These are phyloP conservation scores for Xerocomus nothofagi DNA, from an alignment of 1,284 basidiomycete genomes.

Conservation along the genomic window DNA sequence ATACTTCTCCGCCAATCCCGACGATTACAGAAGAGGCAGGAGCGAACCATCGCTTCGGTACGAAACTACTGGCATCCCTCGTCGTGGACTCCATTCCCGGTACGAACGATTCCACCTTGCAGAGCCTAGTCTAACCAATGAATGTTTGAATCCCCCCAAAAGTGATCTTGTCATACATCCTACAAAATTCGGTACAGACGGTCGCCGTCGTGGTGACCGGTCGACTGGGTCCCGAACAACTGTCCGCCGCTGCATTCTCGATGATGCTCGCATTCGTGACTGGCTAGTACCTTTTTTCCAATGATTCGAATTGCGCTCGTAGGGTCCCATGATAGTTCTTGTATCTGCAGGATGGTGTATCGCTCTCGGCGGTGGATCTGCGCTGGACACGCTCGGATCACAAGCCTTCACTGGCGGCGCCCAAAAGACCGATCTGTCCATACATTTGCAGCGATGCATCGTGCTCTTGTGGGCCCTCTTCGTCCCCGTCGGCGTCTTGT, in stretches of 20 bases:
- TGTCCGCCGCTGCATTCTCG: conserved; percentile 70
- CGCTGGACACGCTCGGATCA: conserved; percentile 74
- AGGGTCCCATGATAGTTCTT: conserved; percentile 52
- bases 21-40: conserved; percentile 24
- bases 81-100: conserved; percentile 57
- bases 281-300: conserved; percentile 55
- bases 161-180: conserved; percentile 65
- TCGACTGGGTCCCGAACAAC: conserved; percentile 63
- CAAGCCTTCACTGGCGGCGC: conserved; percentile 68
- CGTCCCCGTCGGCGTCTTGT: conserved; percentile 58
- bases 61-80: conserved; percentile 45
- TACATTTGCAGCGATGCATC: conserved; percentile 70
- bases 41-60: conserved; percentile 19
- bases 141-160: conserved; percentile 2
- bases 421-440: conserved; percentile 57
- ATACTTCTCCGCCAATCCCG: conserved; percentile 15
- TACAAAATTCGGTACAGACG: conserved; percentile 74
- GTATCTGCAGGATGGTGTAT: conserved; percentile 63
- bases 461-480: conserved; percentile 62
- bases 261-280: conserved; percentile 77
- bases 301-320: conserved; percentile 23
- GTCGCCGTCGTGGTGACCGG: conserved; percentile 61
- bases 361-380: conserved; percentile 74
- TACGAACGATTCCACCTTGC: conserved; percentile 26
- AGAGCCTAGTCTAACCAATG: background rate